Base-by-base conservation (phyloP, 257 asterid genomes). In the Osmanthus fragrans region DNA sequence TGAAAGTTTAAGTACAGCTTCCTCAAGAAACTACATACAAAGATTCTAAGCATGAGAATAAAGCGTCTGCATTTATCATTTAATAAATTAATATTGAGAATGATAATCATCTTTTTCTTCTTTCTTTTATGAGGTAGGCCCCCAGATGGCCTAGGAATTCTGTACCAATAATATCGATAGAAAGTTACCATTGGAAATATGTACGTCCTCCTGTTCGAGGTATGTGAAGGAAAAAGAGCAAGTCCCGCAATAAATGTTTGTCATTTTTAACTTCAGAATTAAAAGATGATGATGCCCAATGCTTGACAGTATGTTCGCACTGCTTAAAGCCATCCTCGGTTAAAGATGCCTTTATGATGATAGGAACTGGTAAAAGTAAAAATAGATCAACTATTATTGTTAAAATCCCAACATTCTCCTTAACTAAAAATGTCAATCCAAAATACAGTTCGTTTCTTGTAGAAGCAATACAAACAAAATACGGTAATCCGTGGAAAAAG, bases 181-280 rank as follows among this genome's bases (percentile, higher is more conserved):
- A 70, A 37, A 36, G 36, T 84, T 88, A 93, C 99, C 99, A 96
- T 77, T 93, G 91, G 74, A 87, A 92, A 82, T 96, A 96, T 27
- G 98, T 89, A 11, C 99, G 77, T 34, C 99, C 99, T 49, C 99
- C 99, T 12, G 49, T 42, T 42, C 49, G 16, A 42, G 49, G 99
- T 45, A 93, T 73, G 72, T 96, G 99, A 80, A 93, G 98, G 86
- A 96, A 96, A 88, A 93, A 94, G 76, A 96, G 97, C 92, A 93
- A 80, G 87, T 96, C 94, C 49, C 83, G 89, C 87, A 96, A 77
- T 30, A 85, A 54, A 82, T 92, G 97, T 72, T 86, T 90, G 83
- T 92, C 90, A 34, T 87, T 88, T 77, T 81, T 85, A 80, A 88
- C 84, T 79, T 88, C 89, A 58, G 85, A 77, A 79, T 87, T 85